These are phyloP conservation scores for Alternaria triticimaculans DNA, from an alignment of 2,329 filamentous ascomycete genomes.

Conservation along the genomic window DNA sequence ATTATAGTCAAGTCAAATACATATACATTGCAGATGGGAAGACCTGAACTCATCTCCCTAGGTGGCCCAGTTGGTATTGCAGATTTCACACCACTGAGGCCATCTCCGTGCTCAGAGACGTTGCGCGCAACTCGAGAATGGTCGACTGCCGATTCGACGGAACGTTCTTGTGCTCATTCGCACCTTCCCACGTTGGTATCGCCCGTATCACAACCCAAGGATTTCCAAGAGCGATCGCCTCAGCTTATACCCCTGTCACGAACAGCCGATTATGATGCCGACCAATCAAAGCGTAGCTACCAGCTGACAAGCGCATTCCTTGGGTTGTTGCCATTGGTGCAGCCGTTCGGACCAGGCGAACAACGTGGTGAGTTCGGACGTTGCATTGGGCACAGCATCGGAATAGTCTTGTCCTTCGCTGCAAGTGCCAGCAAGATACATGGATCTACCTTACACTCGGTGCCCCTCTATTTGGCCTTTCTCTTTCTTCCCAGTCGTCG, in stretches of 20 bases:
- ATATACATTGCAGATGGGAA: not conserved
- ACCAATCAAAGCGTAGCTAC: conserved; percentile 4
- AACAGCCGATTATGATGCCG: not conserved
- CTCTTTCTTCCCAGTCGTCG: conserved; percentile 2
- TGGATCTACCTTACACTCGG: not conserved
- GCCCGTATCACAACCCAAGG: conserved; percentile 2
- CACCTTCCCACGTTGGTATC: not conserved
- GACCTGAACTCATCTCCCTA: not conserved
- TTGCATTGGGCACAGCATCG: conserved; percentile 7
- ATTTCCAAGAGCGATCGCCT: conserved; percentile 4
- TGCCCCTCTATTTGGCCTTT: not conserved
- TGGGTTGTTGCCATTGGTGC: conserved; percentile 1
- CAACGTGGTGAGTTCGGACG: conserved; percentile 1
- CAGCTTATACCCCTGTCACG: not conserved
- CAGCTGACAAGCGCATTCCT: not conserved
- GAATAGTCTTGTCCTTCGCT: not conserved
- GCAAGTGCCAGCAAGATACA: not conserved
- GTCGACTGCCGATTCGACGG: not conserved
- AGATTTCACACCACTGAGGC: not conserved
- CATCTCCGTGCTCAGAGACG: not conserved
- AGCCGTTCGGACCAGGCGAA: not conserved
- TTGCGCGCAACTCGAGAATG: not conserved
- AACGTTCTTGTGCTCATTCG: not conserved
- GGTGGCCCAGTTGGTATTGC: not conserved
- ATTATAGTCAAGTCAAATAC: conserved; percentile 2